Base-by-base conservation (phyloP, 305 asterid genomes). In the Solanum hybrid region DNA sequence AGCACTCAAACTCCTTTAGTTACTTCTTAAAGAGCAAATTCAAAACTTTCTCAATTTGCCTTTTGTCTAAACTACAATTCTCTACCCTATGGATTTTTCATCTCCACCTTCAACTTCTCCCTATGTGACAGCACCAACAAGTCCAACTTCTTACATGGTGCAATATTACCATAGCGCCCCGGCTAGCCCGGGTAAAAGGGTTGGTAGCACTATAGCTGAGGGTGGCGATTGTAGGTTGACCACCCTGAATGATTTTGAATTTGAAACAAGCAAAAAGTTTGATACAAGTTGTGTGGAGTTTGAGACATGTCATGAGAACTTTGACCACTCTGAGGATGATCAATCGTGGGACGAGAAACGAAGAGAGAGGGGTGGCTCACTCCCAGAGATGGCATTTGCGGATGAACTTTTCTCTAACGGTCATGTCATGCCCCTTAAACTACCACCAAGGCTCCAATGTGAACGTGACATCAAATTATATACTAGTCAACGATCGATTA, bases 381-480 rank as follows among this genome's bases (percentile, higher is more conserved):
- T 93, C n/a, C 94, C 96, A 0, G 78, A 94, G 5, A 94, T 96
- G 94, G 96, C 97, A 1, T 95, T 96, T 37, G 95, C 93, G 0
- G 94, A 91, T 38, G 93, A 93, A 72, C 90, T 92, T 75, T 92
- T 93, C 51, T 81, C 88, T 75, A 91, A 94, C n/a, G 99, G 98
- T 77, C 86, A 89, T 37, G 95, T 94, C 87, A 92, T 96, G 96
- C 99, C 99, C 10, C 91, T 97, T 66, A 97, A 95, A 78, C 98
- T 92, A 24, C 99, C 98, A 7, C 99, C 98, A 6, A 89, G 98
- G 92, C 95, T 96, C 45, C 97, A 92, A 32, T 76, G 4, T 32
- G 91, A 93, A 56, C 36, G 88, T 15, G 93, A 90, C 22, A 85
- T 12, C 84, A 87, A 78, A 69, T 22, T 22, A 35, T 81, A 91